Evolutionary conservation across 148 eudicot genomes (phyloP).

Genomic region (Fagopyrum homotropicum): DNA sequence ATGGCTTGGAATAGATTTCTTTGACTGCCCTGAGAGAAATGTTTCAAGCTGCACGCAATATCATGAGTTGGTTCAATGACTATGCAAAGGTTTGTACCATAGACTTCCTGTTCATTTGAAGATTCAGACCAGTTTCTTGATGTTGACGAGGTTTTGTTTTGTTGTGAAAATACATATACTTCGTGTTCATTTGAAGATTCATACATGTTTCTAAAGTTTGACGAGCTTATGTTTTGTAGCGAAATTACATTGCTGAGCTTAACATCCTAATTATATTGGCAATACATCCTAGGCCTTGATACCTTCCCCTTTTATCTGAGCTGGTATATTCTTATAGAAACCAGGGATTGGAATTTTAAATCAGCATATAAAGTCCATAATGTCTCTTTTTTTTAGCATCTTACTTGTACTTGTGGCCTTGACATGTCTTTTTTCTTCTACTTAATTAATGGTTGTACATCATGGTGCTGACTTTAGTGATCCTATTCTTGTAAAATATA

Average conservation of each 20-base stretch:
- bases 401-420: not conserved
- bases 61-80: constrained; percentile 96
- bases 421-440: not conserved
- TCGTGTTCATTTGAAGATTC: too few relatives aligned
- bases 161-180: too few relatives aligned
- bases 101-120: not conserved
- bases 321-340: not conserved
- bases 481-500: not conserved
- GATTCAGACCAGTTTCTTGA: not conserved
- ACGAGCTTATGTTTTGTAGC: not conserved
- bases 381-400: not conserved
- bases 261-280: not conserved
- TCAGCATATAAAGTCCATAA: not conserved
- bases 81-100: constrained; percentile 81
- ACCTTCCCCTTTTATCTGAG: not conserved
- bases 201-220: not conserved
- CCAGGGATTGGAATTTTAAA: not conserved
- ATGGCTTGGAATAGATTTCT: constrained; percentile 45
- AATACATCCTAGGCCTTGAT: not conserved
- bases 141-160: too few relatives aligned
- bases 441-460: not conserved
- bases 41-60: constrained; percentile 93
- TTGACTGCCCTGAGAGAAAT: constrained; percentile 85
- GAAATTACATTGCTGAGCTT: not conserved
- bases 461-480: not conserved